Conservation (phyloP, 23 red algal species). For the Gracilaria gracilis region DNA sequence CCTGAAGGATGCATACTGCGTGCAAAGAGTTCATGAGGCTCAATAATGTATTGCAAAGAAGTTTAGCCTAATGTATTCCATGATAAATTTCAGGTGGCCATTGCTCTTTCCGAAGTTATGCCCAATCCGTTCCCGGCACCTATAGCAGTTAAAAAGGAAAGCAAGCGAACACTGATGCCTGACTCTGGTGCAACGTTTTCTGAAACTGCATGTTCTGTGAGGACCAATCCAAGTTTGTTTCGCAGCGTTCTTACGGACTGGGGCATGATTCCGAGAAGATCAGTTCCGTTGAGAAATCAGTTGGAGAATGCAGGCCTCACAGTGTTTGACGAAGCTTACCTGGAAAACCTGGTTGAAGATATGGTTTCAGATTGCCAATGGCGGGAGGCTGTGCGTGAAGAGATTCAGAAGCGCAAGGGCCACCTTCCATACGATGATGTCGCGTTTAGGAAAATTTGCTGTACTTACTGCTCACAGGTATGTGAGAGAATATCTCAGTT, state of each 20-base stretch:
- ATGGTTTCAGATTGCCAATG: constrained; percentile 1
- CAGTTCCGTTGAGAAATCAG: neutral
- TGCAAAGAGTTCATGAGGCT: neutral
- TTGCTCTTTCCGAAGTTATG: constrained; percentile 3
- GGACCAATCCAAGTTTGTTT: neutral
- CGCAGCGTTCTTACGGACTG: neutral
- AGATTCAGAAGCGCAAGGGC: neutral
- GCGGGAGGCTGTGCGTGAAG: neutral
- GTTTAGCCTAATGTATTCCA: neutral
- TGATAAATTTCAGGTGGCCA: neutral
- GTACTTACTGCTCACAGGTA: neutral
- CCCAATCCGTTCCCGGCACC: neutral
- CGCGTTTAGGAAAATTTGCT: neutral
- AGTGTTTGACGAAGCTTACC: neutral
- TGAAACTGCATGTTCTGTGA: neutral
- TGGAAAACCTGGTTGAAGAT: neutral
- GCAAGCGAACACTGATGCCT: neutral
- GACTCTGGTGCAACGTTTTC: neutral
- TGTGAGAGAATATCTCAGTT: constrained; percentile 9
- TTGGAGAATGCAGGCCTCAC: neutral
- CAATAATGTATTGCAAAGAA: constrained; percentile 2
- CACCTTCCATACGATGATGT: neutral
- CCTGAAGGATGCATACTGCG: constrained; percentile 10
- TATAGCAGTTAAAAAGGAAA: neutral
- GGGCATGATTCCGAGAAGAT: constrained; percentile 4